A percentile compares a stretch with the other conserved stretches of the same genome.
phyloP scores from a whole-genome alignment of 345 rosid genomes.

The Hirschfeldia incana region DNA sequence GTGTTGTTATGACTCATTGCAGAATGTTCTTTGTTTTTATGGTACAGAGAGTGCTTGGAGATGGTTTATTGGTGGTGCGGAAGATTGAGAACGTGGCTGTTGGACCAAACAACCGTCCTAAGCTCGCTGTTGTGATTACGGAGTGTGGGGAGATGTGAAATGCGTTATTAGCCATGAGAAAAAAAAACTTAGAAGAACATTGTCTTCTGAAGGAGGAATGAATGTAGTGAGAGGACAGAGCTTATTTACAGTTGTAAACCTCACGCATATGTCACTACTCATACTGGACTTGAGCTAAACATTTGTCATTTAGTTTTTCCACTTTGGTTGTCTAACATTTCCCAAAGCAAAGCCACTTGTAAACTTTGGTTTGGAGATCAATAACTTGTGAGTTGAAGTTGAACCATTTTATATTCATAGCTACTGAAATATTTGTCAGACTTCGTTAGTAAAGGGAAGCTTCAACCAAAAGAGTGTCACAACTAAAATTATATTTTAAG shows the following conservation, averaged over 20 bases:
- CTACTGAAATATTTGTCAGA: slow-evolving; percentile 3
- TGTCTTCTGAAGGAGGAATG: not conserved
- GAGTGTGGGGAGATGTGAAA: slow-evolving; percentile 96
- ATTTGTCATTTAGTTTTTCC: not conserved
- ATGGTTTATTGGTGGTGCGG: slow-evolving; percentile 78
- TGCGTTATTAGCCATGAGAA: not conserved
- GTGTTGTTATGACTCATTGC: slow-evolving; percentile 4
- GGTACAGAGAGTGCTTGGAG: slow-evolving; percentile 85
- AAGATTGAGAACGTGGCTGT: slow-evolving; percentile 96
- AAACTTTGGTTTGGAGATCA: slow-evolving; percentile 27
- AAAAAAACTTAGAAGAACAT: not conserved
- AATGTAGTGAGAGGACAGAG: slow-evolving; percentile 11
- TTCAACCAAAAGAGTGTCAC: not conserved
- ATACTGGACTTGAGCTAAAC: not conserved
- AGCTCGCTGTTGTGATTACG: slow-evolving; percentile 68
- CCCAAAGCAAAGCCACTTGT: slow-evolving; percentile 48
- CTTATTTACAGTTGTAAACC: slow-evolving; percentile 8
- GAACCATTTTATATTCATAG: slow-evolving; percentile 4
- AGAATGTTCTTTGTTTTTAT: slow-evolving; percentile 5
- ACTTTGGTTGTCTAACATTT: slow-evolving; percentile 23
- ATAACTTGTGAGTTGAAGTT: not conserved
- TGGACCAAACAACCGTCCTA: slow-evolving; percentile 87
- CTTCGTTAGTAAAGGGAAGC: not conserved
- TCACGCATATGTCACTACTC: not conserved
- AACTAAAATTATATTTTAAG: too few relatives aligned